Evolutionary conservation across 371 early-diverging fungal species (phyloP), one percentile per base, ranked within the genome.

Genomic region (Apophysomyces ossiformis): DNA sequence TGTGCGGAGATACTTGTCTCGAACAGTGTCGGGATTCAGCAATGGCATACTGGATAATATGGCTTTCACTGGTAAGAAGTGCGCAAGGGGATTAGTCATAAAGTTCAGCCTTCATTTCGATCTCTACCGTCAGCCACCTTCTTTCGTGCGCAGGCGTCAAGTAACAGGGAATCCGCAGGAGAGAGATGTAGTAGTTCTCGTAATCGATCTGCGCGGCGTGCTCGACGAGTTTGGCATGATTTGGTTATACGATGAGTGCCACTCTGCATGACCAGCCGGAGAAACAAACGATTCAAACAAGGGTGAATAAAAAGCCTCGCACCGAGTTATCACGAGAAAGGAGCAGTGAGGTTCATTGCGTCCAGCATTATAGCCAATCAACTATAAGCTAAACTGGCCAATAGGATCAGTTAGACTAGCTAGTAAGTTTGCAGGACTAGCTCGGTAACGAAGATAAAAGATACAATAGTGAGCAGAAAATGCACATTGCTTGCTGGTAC

Each of bases 1-100:
- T 44, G 83, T 78, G 45, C 78, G 75, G 26, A 83, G 67, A 61
- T 75, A 68, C 16, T 64, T 68, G 58, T 83, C 80, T 65, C 83
- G 76, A 11, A 83, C 72, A 21, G 70, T 72, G 65, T 83, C 83
- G 57, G 75, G 75, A 54, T 83, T 79, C 13, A 75, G 37, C 47
- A 41, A 63, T 13, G 79, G 73, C 15, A 70, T 58, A 44, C 71
- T 72, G 54, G 70, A 65, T 50, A 77, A 58, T 16, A 80, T 58
- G 12, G 66, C 62, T 62, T 70, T 69, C 26, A 81, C 81, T 81
- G 60, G 26, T 45, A 2, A 18, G 15, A 57, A 35, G n/a, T 47
- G 43, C 21, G 37, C 18, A 60, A 46, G 16, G 12, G 43, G 26
- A 59, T 21, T 7, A 32, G 43, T 6, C 15, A 45, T 26, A 4